Evolutionary conservation across 352 stramenopile species (phyloP).

Genomic region (Globisporangium sylvaticum): DNA sequence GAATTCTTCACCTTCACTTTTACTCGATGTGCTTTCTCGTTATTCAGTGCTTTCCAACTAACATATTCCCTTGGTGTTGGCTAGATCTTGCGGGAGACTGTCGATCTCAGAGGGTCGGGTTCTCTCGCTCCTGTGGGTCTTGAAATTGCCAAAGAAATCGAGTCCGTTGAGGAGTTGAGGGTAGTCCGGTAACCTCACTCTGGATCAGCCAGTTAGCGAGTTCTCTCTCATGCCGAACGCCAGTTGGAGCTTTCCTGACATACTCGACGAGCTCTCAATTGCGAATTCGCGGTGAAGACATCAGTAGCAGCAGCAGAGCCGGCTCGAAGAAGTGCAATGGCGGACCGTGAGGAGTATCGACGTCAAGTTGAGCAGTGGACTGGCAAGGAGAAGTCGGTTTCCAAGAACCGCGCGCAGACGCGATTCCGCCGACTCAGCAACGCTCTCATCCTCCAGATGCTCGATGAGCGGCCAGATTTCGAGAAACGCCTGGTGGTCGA

Average conservation of each 20-base stretch:
- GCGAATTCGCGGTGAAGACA: not conserved
- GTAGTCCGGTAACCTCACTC: not conserved
- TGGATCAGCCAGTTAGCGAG: not conserved
- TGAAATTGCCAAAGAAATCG: not conserved
- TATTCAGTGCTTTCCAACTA: not conserved
- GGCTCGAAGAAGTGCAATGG: not conserved
- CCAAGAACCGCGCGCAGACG: not conserved
- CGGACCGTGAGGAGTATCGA: not conserved
- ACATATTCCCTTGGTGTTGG: not conserved
- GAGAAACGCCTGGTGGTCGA: not conserved
- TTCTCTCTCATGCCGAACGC: not conserved
- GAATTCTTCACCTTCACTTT: too few relatives aligned
- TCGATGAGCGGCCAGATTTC: not conserved
- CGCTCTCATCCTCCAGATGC: not conserved
- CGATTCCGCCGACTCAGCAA: conserved; percentile 7
- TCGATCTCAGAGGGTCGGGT: not conserved
- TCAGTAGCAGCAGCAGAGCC: not conserved
- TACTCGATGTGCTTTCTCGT: too few relatives aligned
- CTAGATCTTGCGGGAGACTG: not conserved
- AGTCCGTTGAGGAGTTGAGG: not conserved
- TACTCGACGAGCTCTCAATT: not conserved
- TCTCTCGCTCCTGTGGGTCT: not conserved
- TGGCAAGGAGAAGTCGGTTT: not conserved
- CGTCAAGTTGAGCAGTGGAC: not conserved
- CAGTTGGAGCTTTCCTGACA: not conserved